Evolutionary conservation across 352 stramenopile species (phyloP), one percentile per base, ranked within the genome.

Genomic region (Peronospora farinosa): DNA sequence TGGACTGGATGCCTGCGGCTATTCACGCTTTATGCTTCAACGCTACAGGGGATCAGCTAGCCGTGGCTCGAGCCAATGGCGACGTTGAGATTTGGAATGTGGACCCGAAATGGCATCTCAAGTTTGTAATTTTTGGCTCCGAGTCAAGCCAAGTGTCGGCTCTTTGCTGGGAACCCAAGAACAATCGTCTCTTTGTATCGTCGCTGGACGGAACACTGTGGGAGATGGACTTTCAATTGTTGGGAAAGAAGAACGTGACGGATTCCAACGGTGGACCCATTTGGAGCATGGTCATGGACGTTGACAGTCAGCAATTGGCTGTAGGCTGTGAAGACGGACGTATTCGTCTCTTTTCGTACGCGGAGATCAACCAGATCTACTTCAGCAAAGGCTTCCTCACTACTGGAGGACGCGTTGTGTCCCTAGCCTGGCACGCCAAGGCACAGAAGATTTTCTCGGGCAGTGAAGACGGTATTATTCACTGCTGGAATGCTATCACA

Each of bases 301-400:
- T 69, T n/a, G 47, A 61, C 8, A 58, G 60, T 8, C 67, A 86
- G 45, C 48, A 79, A 25, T 57, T 96, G 17, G 88, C 86, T 1
- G 70, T 96, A 6, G 88, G 86, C 40, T 96, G 87, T 43, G 88
- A 97, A 47, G 87, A 97, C 51, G 88, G 88, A 31, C 74, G 82
- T 57, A 81, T 96, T n/a, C 83, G 85, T 12, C 55, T 97, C 19
- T 97, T 96, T 48, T 81, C 77, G 30, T 86, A 88, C 45, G 40
- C 66, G 19, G 57, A 87, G 44, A 67, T 7, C n/a, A 25, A 84
- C 25, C 66, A 89, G 45, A 25, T 96, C 8, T 80, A 87, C 59
- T 96, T 95, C 54, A 59, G 67, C 46, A 93, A 92, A 58, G 76
- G 72, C 11, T 88, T 97, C 27, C 67, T 92, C 12, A 77, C 78